Percentiles rank a stretch among this genome's conserved stretches.
phyloP scores from a whole-genome alignment of 805 yeast genomes.

The Candida patagonica region DNA sequence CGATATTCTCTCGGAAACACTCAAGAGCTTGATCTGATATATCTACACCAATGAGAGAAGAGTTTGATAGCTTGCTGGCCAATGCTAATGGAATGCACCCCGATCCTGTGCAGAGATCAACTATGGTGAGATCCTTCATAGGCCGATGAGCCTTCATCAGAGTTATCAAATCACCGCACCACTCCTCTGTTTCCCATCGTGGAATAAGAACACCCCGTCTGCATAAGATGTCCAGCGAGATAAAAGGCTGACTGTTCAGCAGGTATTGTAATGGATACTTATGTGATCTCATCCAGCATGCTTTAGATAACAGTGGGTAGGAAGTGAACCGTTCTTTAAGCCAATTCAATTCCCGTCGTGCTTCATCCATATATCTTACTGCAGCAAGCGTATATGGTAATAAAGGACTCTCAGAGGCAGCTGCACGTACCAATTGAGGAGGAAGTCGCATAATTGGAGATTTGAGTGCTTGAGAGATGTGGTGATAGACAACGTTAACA shows the following conservation, averaged over 20 bases:
- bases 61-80: constrained; percentile 23
- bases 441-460: constrained; percentile 15
- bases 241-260: constrained; percentile 82
- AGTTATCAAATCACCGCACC: constrained; percentile 45
- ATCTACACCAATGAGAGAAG: constrained; percentile 43
- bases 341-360: constrained; percentile 57
- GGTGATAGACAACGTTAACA: neutral
- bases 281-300: constrained; percentile 44
- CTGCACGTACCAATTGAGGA: constrained; percentile 10
- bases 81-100: constrained; percentile 73
- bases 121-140: neutral
- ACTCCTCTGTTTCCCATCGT: constrained; percentile 92
- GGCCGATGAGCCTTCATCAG: constrained; percentile 7
- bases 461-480: neutral
- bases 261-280: constrained; percentile 77
- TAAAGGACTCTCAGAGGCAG: constrained; percentile 13
- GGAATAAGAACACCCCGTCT: constrained; percentile 69
- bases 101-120: constrained; percentile 80
- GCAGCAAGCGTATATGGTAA: constrained; percentile 19
- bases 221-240: constrained; percentile 52
- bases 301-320: constrained; percentile 38
- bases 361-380: constrained; percentile 25
- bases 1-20: constrained; percentile 40
- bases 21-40: constrained; percentile 42
- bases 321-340: constrained; percentile 43